phyloP scores from a whole-genome alignment of 2,329 filamentous ascomycete genomes.

The Fusarium redolens region DNA sequence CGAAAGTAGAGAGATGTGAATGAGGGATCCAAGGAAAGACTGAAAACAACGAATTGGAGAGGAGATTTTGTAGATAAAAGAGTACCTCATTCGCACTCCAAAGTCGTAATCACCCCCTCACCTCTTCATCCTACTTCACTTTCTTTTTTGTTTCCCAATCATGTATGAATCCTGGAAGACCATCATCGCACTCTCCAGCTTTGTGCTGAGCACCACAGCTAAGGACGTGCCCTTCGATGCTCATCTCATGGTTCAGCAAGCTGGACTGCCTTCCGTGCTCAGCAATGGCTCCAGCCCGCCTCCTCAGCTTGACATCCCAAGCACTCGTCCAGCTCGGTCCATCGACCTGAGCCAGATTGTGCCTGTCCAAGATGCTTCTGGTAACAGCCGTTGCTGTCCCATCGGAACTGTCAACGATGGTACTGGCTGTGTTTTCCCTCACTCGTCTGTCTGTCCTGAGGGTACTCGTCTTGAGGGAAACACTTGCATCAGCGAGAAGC shows the following conservation, averaged over 20 bases:
- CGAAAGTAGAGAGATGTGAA: no score
- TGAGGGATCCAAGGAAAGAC: not conserved
- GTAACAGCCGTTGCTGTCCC: conserved; percentile 18
- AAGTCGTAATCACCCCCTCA: not conserved
- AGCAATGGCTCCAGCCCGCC: not conserved
- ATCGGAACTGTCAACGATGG: conserved; percentile 30
- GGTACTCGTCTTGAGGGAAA: conserved; percentile 24
- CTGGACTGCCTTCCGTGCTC: not conserved
- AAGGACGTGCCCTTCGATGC: conserved; percentile 2
- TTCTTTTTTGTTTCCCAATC: not conserved
- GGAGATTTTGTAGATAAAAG: not conserved
- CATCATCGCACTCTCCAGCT: not conserved
- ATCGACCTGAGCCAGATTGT: conserved; percentile 18
- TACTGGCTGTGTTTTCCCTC: conserved; percentile 28
- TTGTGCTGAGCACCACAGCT: not conserved
- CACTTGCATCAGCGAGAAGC: conserved; percentile 12
- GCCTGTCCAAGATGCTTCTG: not conserved
- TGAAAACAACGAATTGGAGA: not conserved
- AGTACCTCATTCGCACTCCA: not conserved
- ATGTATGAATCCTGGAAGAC: conserved; percentile 11
- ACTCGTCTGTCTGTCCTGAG: conserved; percentile 22
- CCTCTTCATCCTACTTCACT: not conserved
- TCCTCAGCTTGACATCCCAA: not conserved
- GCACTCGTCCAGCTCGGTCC: not conserved
- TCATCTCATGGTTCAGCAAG: conserved; percentile 2